Base-by-base conservation (phyloP, 495 filamentous ascomycete species). In the Trichoderma erinaceum region DNA sequence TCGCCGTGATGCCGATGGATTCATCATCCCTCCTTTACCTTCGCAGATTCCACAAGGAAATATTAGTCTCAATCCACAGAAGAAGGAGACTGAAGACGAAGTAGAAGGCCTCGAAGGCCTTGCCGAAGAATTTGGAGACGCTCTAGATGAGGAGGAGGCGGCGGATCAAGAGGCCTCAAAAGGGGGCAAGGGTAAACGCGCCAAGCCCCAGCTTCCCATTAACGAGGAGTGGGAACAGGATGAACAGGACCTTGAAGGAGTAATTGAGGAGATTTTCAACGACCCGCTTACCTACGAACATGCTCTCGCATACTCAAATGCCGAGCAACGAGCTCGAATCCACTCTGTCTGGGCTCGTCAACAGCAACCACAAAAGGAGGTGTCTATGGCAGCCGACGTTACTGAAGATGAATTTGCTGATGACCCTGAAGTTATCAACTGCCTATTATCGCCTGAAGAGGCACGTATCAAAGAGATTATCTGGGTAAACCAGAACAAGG, bases 401-500 rank as follows among this genome's bases (percentile, higher is more conserved):
- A 84, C 81, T 69, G 87, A 87, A 35, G 79, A 86, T 38, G 94
- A 97, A 75, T 97, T 97, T 72, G 90, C 86, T 4, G 86, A 96
- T 71, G 91, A 94, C 70, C 90, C 90, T 0, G 95, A 99, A 76
- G 90, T 98, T 27, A 74, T 79, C 66, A 86, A 88, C 70, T 96
- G 92, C 76, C 75, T 90, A 50, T 84, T 97, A n/a, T 80, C 81
- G 0, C 82, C 85, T 7, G 80, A 80, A 3, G 94, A 98, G 76
- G 81, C 87, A 2, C 82, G 83, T 5, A 82, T 93, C 70, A 97
- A 97, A 73, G 92, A 96, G 75, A 82, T 83, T 58, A 91, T 98
- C 66, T 99, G 95, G 95, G 85, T 92, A n/a, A 90, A 93, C 69
- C 87, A 91, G 71, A 97, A 98, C 77, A 90, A 92, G 72, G 91